Evolutionary conservation across 495 filamentous ascomycete species (phyloP).

Genomic region (Hypoxylon cercidicola): DNA sequence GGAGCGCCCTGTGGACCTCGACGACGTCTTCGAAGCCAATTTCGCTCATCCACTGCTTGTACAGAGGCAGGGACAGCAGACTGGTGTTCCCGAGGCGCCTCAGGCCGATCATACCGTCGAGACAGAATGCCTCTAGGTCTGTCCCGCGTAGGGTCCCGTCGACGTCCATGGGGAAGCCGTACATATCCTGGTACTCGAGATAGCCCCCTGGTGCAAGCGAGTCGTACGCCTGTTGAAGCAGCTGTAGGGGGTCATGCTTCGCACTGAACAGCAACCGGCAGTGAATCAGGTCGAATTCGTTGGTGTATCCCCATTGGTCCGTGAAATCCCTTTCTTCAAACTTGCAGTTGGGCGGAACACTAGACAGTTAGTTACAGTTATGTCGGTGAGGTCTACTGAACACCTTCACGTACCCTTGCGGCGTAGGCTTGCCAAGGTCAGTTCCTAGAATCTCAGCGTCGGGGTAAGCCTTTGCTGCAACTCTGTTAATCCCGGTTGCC

Average conservation of each 20-base stretch:
- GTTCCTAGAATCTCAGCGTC: constrained; percentile 51
- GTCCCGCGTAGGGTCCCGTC: constrained; percentile 56
- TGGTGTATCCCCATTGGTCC: constrained; percentile 55
- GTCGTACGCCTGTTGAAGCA: constrained; percentile 54
- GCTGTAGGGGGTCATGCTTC: constrained; percentile 53
- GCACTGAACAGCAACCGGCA: constrained; percentile 42
- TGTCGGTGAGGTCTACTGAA: background rate
- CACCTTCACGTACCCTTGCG: constrained; percentile 49
- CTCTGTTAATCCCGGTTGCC: background rate
- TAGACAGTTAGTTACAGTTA: constrained; percentile 14
- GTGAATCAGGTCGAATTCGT: constrained; percentile 56
- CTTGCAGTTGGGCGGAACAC: constrained; percentile 56
- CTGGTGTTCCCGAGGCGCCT: constrained; percentile 41
- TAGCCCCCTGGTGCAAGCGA: constrained; percentile 42
- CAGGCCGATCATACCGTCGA: constrained; percentile 47
- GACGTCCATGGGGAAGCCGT: constrained; percentile 56
- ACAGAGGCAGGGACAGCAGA: constrained; percentile 10
- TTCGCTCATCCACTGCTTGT: constrained; percentile 55
- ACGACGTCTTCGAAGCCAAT: constrained; percentile 63
- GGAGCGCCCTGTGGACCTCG: constrained; percentile 50
- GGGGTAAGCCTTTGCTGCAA: constrained; percentile 44
- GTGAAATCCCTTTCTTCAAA: constrained; percentile 62
- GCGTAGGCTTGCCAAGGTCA: constrained; percentile 54
- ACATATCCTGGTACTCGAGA: constrained; percentile 33
- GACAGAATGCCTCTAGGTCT: constrained; percentile 38